Conservation (phyloP, 441 rosid species). For the Sinapis alba region DNA sequence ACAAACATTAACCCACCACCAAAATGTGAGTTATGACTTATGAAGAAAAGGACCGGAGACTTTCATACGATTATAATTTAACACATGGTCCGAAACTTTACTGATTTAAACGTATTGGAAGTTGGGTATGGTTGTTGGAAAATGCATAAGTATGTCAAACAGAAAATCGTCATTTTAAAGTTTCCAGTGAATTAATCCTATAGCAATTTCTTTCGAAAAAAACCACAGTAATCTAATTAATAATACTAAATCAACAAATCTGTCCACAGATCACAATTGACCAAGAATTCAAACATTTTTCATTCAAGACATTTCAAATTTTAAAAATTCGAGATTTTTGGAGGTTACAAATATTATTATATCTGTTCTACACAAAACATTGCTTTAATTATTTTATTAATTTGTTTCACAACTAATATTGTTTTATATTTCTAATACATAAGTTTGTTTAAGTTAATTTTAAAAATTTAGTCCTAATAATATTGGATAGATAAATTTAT, state of each 20-base stretch:
- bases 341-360: too few species aligned
- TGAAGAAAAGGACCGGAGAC: neutral
- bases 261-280: neutral
- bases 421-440: too few species aligned
- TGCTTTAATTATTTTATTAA: too few species aligned
- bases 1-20: neutral
- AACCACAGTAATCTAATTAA: neutral
- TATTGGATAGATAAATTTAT: neutral
- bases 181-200: neutral
- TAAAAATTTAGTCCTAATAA: neutral
- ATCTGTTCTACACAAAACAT: too few species aligned
- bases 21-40: neutral
- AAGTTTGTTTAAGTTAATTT: too few species aligned
- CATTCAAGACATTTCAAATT: neutral
- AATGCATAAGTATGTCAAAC: neutral
- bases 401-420: too few species aligned
- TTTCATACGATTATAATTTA: neutral
- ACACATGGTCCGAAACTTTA: neutral
- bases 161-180: neutral
- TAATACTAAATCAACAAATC: neutral
- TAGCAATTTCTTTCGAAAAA: neutral
- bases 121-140: neutral
- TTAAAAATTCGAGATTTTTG: too few species aligned
- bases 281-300: neutral
- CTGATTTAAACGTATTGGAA: neutral